Evolutionary conservation across 75 land plant genomes (phyloP).

Genomic region (Isoetes taiwanensis): DNA sequence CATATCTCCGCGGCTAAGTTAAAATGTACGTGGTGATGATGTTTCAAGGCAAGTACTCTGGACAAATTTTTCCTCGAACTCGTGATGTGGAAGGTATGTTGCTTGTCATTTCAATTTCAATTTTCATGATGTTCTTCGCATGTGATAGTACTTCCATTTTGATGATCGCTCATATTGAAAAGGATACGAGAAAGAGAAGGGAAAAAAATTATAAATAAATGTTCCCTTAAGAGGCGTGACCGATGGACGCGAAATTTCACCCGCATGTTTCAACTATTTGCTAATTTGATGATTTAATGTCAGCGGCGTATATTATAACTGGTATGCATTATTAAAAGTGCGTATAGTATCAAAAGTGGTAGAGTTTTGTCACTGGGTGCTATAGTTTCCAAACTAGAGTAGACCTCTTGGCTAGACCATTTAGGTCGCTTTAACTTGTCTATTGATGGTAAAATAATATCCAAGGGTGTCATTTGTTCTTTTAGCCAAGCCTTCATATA

Average conservation of each 20-base stretch:
- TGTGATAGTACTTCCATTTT: no score
- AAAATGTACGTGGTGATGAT: slow-evolving; percentile 82
- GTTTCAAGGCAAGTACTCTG: slow-evolving; percentile 94
- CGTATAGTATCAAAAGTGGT: slow-evolving; percentile 86
- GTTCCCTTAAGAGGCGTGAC: slow-evolving; percentile 93
- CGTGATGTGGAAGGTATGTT: slow-evolving; percentile 87
- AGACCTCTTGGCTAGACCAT: slow-evolving; percentile 95
- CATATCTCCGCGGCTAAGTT: no score
- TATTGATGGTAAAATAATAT: slow-evolving; percentile 58
- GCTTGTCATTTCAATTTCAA: background rate
- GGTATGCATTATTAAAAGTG: background rate
- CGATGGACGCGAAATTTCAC: slow-evolving; percentile 79
- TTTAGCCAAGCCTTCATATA: slow-evolving; percentile 12
- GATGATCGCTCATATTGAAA: slow-evolving; percentile 1
- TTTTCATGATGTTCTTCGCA: no score
- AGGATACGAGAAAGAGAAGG: slow-evolving; percentile 95
- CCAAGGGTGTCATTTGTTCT: background rate
- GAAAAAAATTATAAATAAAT: slow-evolving; percentile 92
- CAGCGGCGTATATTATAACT: background rate
- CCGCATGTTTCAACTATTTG: slow-evolving; percentile 66
- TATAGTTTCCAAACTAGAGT: slow-evolving; percentile 97
- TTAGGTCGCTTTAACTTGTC: slow-evolving; percentile 98
- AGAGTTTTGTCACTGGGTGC: slow-evolving; percentile 82
- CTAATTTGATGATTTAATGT: background rate
- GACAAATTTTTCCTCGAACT: slow-evolving; percentile 90